Conservation (phyloP, 257 asterid genomes). For the Ocimum tenuiflorum region DNA sequence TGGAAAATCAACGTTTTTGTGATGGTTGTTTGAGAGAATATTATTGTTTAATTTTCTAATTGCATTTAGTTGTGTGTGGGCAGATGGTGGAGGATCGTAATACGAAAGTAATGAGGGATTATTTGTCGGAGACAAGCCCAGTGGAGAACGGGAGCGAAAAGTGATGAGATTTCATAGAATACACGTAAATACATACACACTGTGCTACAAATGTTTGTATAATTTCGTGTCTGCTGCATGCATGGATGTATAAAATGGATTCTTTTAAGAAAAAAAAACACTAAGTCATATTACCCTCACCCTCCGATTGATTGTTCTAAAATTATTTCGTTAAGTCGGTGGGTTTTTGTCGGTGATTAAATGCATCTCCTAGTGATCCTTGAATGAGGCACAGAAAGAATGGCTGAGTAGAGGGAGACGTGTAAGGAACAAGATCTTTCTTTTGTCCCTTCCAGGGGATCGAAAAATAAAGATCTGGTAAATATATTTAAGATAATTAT, state of each 20-base stretch:
- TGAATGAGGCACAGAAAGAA: too few relatives aligned
- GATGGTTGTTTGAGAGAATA: background rate
- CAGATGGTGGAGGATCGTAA: conserved; percentile 78
- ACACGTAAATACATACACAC: background rate
- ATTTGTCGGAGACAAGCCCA: conserved; percentile 57
- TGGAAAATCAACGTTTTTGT: background rate
- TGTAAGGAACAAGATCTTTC: too few relatives aligned
- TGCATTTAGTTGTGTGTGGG: background rate
- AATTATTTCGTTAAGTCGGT: too few relatives aligned
- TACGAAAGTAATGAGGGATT: conserved; percentile 71
- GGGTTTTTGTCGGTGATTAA: too few relatives aligned
- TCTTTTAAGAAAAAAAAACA: too few relatives aligned
- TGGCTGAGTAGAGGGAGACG: too few relatives aligned
- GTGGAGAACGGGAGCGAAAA: conserved; percentile 28
- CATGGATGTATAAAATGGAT: background rate
- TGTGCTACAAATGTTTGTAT: background rate
- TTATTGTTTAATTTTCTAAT: background rate
- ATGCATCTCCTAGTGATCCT: too few relatives aligned
- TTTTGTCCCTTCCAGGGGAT: too few relatives aligned
- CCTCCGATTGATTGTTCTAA: too few relatives aligned
- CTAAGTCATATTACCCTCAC: too few relatives aligned
- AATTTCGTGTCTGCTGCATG: background rate
- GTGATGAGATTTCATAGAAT: background rate
- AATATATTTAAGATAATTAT: too few relatives aligned
- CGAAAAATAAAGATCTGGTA: too few relatives aligned